phyloP scores from a whole-genome alignment of 2,329 filamentous ascomycete genomes.

The Stachybotrys chartarum region DNA sequence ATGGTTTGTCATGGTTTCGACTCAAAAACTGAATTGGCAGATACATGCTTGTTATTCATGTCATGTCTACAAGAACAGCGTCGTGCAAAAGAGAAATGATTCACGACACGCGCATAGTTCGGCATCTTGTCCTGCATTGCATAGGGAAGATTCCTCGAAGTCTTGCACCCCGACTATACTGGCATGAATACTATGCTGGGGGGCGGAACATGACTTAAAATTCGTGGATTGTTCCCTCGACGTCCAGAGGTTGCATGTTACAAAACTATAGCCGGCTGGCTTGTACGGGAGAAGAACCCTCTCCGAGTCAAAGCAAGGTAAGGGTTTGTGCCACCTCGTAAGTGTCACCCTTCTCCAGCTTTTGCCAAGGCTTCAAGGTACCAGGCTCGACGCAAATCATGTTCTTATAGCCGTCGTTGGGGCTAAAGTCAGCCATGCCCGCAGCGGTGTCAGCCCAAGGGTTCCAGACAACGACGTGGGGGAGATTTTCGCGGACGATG shows the following conservation, averaged over 20 bases:
- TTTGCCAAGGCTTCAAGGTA: conserved; percentile 73
- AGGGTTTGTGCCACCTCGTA: conserved; percentile 58
- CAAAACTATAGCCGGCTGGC: not conserved
- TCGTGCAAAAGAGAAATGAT: too few species aligned
- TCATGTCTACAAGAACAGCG: too few species aligned
- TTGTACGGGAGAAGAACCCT: not conserved
- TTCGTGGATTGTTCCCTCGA: not conserved
- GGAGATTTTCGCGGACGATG: conserved; percentile 75
- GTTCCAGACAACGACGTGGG: conserved; percentile 94
- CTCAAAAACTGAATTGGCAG: too few species aligned
- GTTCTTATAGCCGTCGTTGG: conserved; percentile 82
- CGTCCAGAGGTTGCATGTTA: not conserved
- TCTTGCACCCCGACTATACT: too few species aligned
- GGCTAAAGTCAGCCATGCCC: conserved; percentile 78
- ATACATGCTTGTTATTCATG: too few species aligned
- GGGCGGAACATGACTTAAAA: not conserved
- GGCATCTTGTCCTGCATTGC: too few species aligned
- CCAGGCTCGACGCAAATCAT: conserved; percentile 96
- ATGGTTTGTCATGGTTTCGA: too few species aligned
- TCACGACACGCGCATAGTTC: too few species aligned
- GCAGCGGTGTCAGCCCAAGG: conserved; percentile 84
- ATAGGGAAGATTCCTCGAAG: too few species aligned
- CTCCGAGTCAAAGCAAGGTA: conserved; percentile 22
- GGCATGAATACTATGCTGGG: not conserved
- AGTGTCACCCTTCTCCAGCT: conserved; percentile 69